Conservation (phyloP, 2,329 filamentous ascomycete species). For the Trematosphaeria pertusa region DNA sequence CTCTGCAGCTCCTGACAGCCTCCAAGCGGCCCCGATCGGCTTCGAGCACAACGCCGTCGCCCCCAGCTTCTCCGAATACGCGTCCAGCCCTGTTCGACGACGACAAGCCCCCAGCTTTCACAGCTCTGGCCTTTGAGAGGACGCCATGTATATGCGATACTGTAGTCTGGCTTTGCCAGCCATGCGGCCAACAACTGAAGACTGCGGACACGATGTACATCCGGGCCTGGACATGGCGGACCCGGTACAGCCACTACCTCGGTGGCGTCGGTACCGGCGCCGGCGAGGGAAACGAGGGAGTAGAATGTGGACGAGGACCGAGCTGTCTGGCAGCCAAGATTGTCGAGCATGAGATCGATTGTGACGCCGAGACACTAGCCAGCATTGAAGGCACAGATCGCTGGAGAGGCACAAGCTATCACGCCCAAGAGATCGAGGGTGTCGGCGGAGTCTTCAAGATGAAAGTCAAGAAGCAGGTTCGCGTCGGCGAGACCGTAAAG, state of each 20-base stretch:
- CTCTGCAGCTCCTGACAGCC: constrained; percentile 63
- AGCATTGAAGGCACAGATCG: constrained; percentile 58
- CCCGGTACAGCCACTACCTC: constrained; percentile 77
- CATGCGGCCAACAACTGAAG: constrained; percentile 77
- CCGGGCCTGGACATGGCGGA: constrained; percentile 87
- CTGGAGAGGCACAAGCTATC: constrained; percentile 74
- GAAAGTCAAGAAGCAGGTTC: constrained; percentile 82
- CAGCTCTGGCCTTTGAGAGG: constrained; percentile 57
- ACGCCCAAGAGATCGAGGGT: constrained; percentile 87
- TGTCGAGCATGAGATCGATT: constrained; percentile 84
- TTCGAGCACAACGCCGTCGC: constrained; percentile 28
- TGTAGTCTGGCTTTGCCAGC: constrained; percentile 83
- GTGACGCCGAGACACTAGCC: constrained; percentile 72
- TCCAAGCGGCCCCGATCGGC: constrained; percentile 26
- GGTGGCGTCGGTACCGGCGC: constrained; percentile 86
- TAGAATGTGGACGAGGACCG: constrained; percentile 82
- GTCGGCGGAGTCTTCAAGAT: constrained; percentile 88
- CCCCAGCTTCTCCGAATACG: constrained; percentile 29
- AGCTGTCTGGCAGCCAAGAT: constrained; percentile 77
- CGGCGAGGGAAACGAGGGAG: constrained; percentile 85
- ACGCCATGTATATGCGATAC: constrained; percentile 65
- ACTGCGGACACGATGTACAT: constrained; percentile 65
- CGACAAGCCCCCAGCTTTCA: constrained; percentile 44
- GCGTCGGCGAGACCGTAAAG: constrained; percentile 82
- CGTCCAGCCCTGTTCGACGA: constrained; percentile 24